These are phyloP conservation scores for Rhodotorula diobovata DNA, from an alignment of 768 basidiomycete genomes.

Conservation along the genomic window DNA sequence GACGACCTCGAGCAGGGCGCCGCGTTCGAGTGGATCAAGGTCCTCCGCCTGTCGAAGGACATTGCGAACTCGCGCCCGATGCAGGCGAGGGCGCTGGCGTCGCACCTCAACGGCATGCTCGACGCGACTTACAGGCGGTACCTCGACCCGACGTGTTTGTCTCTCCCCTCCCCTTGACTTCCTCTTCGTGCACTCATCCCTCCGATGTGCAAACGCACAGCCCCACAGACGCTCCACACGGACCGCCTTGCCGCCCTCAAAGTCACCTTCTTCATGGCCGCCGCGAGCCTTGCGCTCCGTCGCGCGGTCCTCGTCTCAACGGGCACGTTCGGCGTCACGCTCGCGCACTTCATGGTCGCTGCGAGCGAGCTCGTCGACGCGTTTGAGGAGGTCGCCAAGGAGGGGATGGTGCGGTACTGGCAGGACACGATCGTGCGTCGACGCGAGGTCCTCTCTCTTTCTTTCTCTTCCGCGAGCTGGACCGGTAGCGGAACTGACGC, in stretches of 20 bases:
- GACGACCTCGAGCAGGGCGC: slow-evolving; percentile 31
- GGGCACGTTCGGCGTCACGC: slow-evolving; percentile 14
- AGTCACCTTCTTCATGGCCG: slow-evolving; percentile 25
- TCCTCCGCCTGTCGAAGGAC: slow-evolving; percentile 3
- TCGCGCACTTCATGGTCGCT: slow-evolving; percentile 3
- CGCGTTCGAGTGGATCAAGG: slow-evolving; percentile 16
- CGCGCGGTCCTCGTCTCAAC: slow-evolving; percentile 15
- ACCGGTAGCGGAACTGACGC: too few relatives aligned
- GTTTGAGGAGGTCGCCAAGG: slow-evolving; percentile 10
- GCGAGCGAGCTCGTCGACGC: slow-evolving; percentile 1
- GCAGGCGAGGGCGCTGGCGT: slow-evolving; percentile 7
- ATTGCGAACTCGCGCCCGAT: not conserved
- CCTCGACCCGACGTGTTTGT: slow-evolving; percentile 9
- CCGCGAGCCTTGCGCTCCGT: not conserved
- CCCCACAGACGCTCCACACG: not conserved
- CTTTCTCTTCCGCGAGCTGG: not conserved
- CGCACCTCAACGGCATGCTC: slow-evolving; percentile 18
- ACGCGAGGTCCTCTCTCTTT: not conserved
- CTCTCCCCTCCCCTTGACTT: not conserved
- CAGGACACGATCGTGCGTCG: slow-evolving; percentile 18
- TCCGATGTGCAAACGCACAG: not conserved
- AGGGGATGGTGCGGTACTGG: slow-evolving; percentile 14
- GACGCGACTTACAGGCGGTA: slow-evolving; percentile 7
- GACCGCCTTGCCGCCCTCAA: not conserved
- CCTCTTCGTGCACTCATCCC: too few relatives aligned